A percentile compares a stretch with the other conserved stretches of the same genome.
Conservation (phyloP, 257 asterid species). For the Solanum paucissectum region DNA sequence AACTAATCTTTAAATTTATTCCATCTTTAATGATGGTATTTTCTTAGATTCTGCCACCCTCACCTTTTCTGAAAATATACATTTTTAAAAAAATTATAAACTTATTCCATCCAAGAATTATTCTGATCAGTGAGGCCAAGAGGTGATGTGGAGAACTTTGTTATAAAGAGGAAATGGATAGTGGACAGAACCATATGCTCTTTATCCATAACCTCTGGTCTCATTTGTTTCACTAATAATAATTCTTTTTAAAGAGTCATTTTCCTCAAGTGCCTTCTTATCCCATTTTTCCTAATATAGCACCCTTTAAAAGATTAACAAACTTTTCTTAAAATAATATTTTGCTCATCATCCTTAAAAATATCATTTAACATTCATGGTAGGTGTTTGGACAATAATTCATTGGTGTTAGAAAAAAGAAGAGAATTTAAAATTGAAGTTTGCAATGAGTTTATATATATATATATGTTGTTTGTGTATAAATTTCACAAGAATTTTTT, state of each 20-base stretch:
- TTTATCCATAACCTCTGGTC: background rate
- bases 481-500: background rate
- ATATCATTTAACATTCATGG: background rate
- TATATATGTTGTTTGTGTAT: background rate
- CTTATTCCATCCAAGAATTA: background rate
- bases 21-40: background rate
- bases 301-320: background rate
- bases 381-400: background rate
- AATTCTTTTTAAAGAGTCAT: background rate
- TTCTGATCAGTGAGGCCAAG: background rate
- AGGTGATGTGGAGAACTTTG: background rate
- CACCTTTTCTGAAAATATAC: background rate
- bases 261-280: background rate
- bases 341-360: background rate
- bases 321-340: background rate
- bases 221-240: background rate
- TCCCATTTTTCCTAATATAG: background rate
- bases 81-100: background rate
- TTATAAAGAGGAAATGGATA: background rate
- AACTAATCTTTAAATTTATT: background rate
- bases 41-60: background rate
- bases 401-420: background rate
- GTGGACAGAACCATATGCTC: conserved; percentile 4
- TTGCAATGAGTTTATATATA: background rate
- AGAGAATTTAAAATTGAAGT: background rate